phyloP scores from a whole-genome alignment of 176 grass and related monocot genomes.

The Lolium perenne region DNA sequence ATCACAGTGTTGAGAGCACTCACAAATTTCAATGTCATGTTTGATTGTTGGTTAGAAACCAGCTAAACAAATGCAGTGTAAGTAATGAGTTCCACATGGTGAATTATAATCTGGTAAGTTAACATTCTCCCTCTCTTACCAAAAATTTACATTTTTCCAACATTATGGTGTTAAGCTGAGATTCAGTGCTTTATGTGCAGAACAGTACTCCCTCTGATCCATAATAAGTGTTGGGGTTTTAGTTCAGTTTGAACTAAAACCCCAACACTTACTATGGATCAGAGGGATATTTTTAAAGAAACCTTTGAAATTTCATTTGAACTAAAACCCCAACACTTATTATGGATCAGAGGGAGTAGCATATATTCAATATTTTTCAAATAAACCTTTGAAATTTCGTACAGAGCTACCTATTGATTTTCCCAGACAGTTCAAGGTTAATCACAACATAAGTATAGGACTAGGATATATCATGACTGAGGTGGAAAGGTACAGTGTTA shows the following conservation, averaged over 20 bases:
- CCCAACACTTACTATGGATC: too few relatives aligned
- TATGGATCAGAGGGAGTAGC: not conserved
- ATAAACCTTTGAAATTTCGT: not conserved
- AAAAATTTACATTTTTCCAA: not conserved
- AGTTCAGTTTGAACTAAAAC: too few relatives aligned
- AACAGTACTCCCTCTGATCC: not conserved
- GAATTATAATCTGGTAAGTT: slow-evolving; percentile 1
- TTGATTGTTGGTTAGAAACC: not conserved
- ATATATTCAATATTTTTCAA: not conserved
- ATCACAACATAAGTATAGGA: not conserved
- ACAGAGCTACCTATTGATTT: not conserved
- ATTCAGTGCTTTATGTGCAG: not conserved
- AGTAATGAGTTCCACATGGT: not conserved
- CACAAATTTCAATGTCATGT: not conserved
- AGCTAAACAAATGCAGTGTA: not conserved
- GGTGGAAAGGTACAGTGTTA: not conserved
- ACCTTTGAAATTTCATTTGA: too few relatives aligned
- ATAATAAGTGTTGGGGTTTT: too few relatives aligned
- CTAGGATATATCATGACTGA: not conserved
- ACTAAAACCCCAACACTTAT: too few relatives aligned
- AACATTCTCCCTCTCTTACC: not conserved
- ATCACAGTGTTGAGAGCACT: not conserved
- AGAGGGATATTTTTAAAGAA: too few relatives aligned
- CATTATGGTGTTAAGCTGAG: not conserved
- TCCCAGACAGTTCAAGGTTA: not conserved